These are phyloP conservation scores for Pestalotiopsis fici DNA, from an alignment of 2,329 filamentous ascomycete species.

Conservation along the genomic window DNA sequence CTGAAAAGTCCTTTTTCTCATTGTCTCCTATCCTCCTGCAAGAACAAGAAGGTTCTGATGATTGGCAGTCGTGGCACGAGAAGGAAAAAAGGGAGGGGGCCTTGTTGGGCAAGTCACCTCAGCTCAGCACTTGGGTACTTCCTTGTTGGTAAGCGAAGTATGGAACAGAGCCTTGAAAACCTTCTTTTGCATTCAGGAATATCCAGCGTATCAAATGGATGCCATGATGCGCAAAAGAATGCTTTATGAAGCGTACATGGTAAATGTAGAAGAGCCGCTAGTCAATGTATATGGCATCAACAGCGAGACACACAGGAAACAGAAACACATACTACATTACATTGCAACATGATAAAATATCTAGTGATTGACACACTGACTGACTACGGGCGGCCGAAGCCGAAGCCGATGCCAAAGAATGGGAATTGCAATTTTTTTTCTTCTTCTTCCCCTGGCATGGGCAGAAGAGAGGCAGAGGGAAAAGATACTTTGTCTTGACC, in stretches of 20 bases:
- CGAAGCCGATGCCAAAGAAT: background rate
- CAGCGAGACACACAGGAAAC: background rate
- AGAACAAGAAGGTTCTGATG: conserved; percentile 6
- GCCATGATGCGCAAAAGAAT: background rate
- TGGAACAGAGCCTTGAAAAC: background rate
- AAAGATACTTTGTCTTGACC: background rate
- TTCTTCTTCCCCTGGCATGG: too few species aligned
- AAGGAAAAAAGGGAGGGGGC: background rate
- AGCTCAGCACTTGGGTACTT: background rate
- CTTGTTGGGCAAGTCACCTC: conserved; percentile 2
- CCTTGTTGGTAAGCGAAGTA: background rate
- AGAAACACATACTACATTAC: background rate
- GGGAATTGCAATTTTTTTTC: background rate
- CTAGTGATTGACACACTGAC: too few species aligned
- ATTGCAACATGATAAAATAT: background rate
- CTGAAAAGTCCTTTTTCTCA: background rate
- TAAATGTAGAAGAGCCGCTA: background rate
- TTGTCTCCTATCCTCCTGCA: background rate
- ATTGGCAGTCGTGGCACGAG: background rate
- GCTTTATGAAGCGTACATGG: background rate
- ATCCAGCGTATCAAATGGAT: background rate
- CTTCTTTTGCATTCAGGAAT: background rate
- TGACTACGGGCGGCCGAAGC: background rate
- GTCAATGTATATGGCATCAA: background rate
- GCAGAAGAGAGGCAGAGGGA: background rate